Percentiles rank a stretch among this genome's conserved stretches.
phyloP scores from a whole-genome alignment of 345 rosid species.

The Citrus sp. region DNA sequence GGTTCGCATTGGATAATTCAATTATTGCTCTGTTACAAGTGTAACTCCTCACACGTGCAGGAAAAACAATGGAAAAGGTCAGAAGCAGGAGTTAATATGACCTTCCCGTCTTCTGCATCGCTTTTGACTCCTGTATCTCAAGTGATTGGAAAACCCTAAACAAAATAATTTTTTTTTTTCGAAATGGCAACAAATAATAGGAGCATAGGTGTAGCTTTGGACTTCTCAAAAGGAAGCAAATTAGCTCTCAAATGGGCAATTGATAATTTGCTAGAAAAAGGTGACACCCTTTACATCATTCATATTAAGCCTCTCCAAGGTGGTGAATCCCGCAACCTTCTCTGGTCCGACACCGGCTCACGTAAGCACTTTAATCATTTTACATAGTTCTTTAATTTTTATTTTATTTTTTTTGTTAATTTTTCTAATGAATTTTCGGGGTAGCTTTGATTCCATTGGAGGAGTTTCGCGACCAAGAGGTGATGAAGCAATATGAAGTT shows the following conservation, averaged over 20 bases:
- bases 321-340: conserved; percentile 41
- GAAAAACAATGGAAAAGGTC: no score
- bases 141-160: background rate
- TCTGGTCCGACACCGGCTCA: conserved; percentile 51
- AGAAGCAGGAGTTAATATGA: no score
- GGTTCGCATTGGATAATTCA: no score
- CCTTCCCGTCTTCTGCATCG: no score
- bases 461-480: conserved; percentile 63
- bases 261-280: conserved; percentile 46
- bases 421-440: background rate
- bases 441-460: conserved; percentile 72
- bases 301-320: conserved; percentile 32
- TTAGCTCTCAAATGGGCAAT: conserved; percentile 61
- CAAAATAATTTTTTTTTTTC: no score
- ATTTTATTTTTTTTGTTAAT: background rate
- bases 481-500: conserved; percentile 56
- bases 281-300: conserved; percentile 50
- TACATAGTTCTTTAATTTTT: background rate
- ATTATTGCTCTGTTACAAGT: no score
- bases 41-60: no score
- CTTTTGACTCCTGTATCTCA: background rate
- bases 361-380: conserved; percentile 27
- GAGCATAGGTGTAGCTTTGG: conserved; percentile 58
- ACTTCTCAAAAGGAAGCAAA: conserved; percentile 71
- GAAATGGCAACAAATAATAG: conserved; percentile 29